Evolutionary conservation across 2,329 filamentous ascomycete species (phyloP), one percentile per base, ranked within the genome.

Genomic region (Fusarium euwallaceae): DNA sequence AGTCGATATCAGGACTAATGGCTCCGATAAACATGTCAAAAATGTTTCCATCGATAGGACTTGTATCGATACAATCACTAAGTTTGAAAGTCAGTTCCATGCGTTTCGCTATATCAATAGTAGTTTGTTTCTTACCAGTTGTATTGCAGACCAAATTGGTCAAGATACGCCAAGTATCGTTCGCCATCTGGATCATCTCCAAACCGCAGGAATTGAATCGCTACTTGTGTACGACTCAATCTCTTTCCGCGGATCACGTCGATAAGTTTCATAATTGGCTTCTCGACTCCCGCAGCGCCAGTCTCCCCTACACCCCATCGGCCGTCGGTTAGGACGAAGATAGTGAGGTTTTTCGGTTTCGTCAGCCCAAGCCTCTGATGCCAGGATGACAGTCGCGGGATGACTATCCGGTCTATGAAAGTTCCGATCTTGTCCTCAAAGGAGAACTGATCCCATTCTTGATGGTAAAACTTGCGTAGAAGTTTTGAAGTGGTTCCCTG

Each of bases 271-370:
- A 17, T 6, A 11, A 73, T 56, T 2, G 68, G 70, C 0, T 45
- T 22, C 58, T 73, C 67, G 2, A 71, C n/a, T 2, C 70, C 71
- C 2, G 61, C 69, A n/a, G 71, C 71, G 2, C 8, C n/a, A n/a
- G n/a, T n/a, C n/a, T n/a, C n/a, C n/a, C n/a, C n/a, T n/a, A n/a
- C n/a, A n/a, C n/a, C n/a, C n/a, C n/a, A n/a, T n/a, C 14, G 32
- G 24, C 71, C 71, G 17, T 73, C 71, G 2, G 71, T 73, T 16
- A 73, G 36, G 39, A 71, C 43, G 22, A 73, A 56, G 37, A 73
- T 48, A 11, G 39, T 66, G 4, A 73, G 51, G 4, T 9, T 27
- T n/a, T 70, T 72, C 4, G 36, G 20, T 45, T 27, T 27, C 4
- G 1, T 29, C 1, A 39, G 27, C 48, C n/a, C 0, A 11, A 32